A percentile compares a stretch with the other conserved stretches of the same genome.
Evolutionary conservation across 1,284 basidiomycete species (phyloP).

Genomic region (Ceratobasidium sp.): DNA sequence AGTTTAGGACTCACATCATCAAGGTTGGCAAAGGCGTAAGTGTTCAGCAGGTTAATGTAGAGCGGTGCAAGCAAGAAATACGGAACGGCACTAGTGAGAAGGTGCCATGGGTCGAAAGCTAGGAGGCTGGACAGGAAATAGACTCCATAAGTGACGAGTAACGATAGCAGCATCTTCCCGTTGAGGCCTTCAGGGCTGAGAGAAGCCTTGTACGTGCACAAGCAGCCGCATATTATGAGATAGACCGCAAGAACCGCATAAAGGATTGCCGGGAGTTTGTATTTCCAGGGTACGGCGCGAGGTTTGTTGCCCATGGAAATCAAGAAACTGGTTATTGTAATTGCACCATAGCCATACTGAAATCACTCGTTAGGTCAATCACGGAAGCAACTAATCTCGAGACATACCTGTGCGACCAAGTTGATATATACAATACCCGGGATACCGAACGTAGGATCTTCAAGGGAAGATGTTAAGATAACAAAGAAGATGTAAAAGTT

Average conservation of each 20-base stretch:
- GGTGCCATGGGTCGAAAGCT: constrained; percentile 93
- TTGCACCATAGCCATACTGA: constrained; percentile 87
- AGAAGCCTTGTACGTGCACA: constrained; percentile 77
- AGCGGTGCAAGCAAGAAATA: constrained; percentile 89
- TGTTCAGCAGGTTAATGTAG: constrained; percentile 89
- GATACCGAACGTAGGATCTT: constrained; percentile 79
- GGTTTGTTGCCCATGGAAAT: constrained; percentile 98
- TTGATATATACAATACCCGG: constrained; percentile 83
- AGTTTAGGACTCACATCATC: constrained; percentile 71
- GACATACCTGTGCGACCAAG: constrained; percentile 75
- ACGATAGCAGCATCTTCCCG: constrained; percentile 83
- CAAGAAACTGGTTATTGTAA: constrained; percentile 89
- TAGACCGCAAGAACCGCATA: constrained; percentile 87
- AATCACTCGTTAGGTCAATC: constrained; percentile 46
- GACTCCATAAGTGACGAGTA: constrained; percentile 89
- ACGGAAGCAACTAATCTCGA: neutral
- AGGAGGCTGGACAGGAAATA: constrained; percentile 84
- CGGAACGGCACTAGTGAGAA: constrained; percentile 90
- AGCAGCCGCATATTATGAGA: constrained; percentile 80
- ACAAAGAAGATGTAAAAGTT: constrained; percentile 98
- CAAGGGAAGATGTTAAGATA: constrained; percentile 89
- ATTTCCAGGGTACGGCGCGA: constrained; percentile 83
- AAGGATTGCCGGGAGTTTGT: constrained; percentile 81
- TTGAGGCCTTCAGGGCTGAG: constrained; percentile 68
- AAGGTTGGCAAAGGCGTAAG: constrained; percentile 87